Evolutionary conservation across 73 alveolate genomes (phyloP), one percentile per base, ranked within the genome.

Genomic region (Paramecium sexaurelia): DNA sequence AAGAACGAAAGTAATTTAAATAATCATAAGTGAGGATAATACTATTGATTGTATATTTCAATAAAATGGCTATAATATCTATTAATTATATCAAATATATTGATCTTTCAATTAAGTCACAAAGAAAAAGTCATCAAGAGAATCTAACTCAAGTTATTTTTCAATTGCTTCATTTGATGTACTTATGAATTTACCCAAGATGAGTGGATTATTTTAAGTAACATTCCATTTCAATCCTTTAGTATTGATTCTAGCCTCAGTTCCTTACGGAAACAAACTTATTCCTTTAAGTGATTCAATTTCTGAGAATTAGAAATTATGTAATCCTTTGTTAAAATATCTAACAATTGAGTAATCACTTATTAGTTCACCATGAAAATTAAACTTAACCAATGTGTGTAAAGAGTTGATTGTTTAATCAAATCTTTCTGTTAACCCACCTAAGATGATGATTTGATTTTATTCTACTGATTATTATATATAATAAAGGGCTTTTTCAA

Each of bases 371-470:
- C 29, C 29, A 51, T 10, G 19, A 7, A 51, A 51, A 20, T 51
- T 61, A 61, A 61, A 26, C 29, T 32, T 61, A 29, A 6, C 83
- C 47, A 61, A 61, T 1, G 83, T 61, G 13, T 61, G 83, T n/a
- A 61, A 29, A 19, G 83, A 61, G 26, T 61, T 61, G 0, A 73
- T 73, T n/a, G 90, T 78, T 19, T 78, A 45, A 45, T 78, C 90
- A 45, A 78, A 78, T 22, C 90, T 37, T 11, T 45, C 71, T 13
- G n/a, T 2, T 39, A 78, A 78, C 1, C 90, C 90, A 9, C 90
- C 90, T 37, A 78, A 40, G 24, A 78, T 43, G 22, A 78, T 40
- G 39, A 78, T 33, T 1, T 8, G 41, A 1, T 78, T 9, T 17
- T 17, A n/a, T 15, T 20, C 67, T 1, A 6, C 41, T 78, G 0